A percentile compares a stretch with the other conserved stretches of the same genome.
Evolutionary conservation across 2,329 filamentous ascomycete genomes (phyloP).

Genomic region (Penicillium janthinellum): DNA sequence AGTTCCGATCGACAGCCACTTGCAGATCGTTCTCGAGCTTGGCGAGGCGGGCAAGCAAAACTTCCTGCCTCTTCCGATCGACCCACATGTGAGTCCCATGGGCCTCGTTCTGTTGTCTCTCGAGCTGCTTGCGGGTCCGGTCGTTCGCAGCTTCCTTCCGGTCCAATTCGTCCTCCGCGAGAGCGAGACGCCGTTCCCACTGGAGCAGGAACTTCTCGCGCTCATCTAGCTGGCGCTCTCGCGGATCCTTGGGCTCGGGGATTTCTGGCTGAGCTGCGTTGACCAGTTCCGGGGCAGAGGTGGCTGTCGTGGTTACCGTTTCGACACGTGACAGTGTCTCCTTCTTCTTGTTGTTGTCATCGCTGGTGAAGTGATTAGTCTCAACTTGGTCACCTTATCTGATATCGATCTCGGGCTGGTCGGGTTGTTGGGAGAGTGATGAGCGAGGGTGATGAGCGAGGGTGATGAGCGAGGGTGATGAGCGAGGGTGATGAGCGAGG

Average conservation of each 20-base stretch:
- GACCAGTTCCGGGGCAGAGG: background rate
- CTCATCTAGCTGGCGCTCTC: background rate
- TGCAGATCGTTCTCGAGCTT: background rate
- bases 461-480: background rate
- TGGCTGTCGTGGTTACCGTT: background rate
- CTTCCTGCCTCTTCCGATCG: background rate
- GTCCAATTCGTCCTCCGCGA: background rate
- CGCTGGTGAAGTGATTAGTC: background rate
- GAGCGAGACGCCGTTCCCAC: background rate
- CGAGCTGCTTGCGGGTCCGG: background rate
- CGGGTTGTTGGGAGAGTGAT: too few relatives aligned
- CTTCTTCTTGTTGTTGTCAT: conserved; percentile 3
- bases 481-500: too few relatives aligned
- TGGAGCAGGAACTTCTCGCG: background rate
- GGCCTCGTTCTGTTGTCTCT: too few relatives aligned
- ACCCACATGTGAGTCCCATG: background rate
- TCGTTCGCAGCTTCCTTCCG: background rate
- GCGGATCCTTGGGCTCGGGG: background rate
- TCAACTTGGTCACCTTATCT: background rate
- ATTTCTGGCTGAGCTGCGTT: background rate
- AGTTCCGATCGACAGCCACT: background rate
- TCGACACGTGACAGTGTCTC: conserved; percentile 5
- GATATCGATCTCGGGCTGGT: background rate
- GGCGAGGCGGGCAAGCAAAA: background rate
- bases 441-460: too few relatives aligned